phyloP scores from a whole-genome alignment of 306 rosid genomes.

The Lathyrus aphaca region DNA sequence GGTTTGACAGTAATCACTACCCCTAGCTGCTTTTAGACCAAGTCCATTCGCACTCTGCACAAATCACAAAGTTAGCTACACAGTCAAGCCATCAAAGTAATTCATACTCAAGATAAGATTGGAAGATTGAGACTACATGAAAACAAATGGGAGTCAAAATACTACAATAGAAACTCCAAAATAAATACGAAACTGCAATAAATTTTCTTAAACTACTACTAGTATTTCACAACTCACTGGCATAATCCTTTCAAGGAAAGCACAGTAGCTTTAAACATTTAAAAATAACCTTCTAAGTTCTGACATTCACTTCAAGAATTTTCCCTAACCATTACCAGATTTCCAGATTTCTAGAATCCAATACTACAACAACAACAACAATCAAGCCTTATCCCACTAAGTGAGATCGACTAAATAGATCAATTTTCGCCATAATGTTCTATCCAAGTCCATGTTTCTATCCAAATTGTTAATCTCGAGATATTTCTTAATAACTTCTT shows the following conservation, averaged over 20 bases:
- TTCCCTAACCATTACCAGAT: slow-evolving; percentile 2
- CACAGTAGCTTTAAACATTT: neutral
- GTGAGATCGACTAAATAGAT: too few relatives aligned
- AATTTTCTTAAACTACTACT: slow-evolving; percentile 2
- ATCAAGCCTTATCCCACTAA: too few relatives aligned
- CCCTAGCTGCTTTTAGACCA: slow-evolving; percentile 66
- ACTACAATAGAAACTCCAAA: slow-evolving; percentile 15
- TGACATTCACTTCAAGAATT: neutral
- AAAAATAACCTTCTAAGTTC: neutral
- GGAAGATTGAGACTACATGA: neutral
- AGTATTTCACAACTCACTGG: neutral
- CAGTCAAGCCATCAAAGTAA: slow-evolving; percentile 11
- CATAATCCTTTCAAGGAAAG: slow-evolving; percentile 24
- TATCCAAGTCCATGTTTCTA: too few relatives aligned
- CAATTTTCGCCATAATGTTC: too few relatives aligned
- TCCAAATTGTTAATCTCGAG: too few relatives aligned
- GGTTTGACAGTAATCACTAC: slow-evolving; percentile 70
- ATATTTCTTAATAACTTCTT: too few relatives aligned
- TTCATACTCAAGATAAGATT: neutral
- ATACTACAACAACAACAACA: neutral
- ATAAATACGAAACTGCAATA: neutral
- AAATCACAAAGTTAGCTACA: slow-evolving; percentile 30
- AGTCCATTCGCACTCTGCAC: slow-evolving; percentile 88
- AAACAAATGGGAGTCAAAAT: slow-evolving; percentile 1
- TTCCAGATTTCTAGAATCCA: neutral